Percentiles rank a stretch among this genome's conserved stretches.
phyloP scores from a whole-genome alignment of 208 protist species.

The Tritrichomonas musculus region DNA sequence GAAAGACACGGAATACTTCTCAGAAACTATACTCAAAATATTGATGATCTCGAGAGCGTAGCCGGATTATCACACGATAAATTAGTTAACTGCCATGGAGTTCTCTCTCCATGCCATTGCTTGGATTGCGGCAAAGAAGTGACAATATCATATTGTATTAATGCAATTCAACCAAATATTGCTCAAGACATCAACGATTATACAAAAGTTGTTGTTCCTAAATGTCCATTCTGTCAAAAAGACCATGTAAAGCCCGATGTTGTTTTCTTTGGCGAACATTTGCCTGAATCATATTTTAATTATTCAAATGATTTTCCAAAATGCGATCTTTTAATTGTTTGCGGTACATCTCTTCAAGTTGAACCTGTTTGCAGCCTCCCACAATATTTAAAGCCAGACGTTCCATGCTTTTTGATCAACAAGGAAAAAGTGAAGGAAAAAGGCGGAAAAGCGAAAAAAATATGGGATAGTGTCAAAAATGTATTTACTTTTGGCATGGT shows the following conservation, averaged over 20 bases:
- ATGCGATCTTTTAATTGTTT: background rate
- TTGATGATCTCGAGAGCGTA: background rate
- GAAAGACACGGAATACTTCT: background rate
- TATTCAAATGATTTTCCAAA: background rate
- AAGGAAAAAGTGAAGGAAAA: background rate
- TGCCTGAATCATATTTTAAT: background rate
- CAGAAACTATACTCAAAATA: background rate
- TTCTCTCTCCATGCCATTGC: background rate
- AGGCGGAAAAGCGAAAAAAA: background rate
- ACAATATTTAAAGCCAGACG: background rate
- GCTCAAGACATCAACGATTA: background rate
- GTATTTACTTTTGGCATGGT: background rate
- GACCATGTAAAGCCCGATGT: slow-evolving; percentile 11
- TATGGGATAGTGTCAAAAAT: background rate
- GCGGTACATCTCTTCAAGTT: background rate
- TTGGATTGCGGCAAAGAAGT: background rate
- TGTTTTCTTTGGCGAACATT: background rate
- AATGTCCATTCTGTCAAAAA: background rate
- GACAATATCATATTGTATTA: background rate
- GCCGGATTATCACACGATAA: background rate
- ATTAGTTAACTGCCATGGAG: background rate
- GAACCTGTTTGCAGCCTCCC: background rate
- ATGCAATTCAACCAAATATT: background rate
- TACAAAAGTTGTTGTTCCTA: background rate
- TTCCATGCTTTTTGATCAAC: background rate